Evolutionary conservation across 2,329 filamentous ascomycete species (phyloP).

Genomic region (Diaporthe ampelina): DNA sequence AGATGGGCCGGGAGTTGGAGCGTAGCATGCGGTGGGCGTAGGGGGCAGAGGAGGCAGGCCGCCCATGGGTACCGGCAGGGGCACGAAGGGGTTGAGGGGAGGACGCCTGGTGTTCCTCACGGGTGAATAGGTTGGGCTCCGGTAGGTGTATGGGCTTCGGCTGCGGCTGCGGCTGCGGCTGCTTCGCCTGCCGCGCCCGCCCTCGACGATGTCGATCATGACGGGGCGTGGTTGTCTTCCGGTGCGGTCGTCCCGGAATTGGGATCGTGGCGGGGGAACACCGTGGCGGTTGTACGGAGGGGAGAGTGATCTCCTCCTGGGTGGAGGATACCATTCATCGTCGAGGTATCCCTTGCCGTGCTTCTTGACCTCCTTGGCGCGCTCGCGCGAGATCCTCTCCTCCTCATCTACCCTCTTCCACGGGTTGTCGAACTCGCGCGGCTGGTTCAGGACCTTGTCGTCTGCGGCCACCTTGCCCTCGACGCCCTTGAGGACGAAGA

Average conservation of each 20-base stretch:
- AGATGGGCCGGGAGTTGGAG: no score
- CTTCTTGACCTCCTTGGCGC: conserved; percentile 8
- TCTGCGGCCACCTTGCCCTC: conserved; percentile 42
- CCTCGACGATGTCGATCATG: not conserved
- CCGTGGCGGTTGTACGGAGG: not conserved
- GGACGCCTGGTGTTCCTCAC: not conserved
- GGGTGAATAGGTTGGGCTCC: not conserved
- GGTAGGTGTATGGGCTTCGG: not conserved
- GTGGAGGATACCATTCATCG: not conserved
- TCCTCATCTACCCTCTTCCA: conserved; percentile 44
- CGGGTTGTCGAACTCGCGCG: conserved; percentile 43
- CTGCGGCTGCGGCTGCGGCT: conserved; percentile 7
- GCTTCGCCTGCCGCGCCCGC: not conserved
- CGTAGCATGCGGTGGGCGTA: not conserved
- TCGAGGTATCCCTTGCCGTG: conserved; percentile 18
- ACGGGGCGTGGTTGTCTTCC: conserved; percentile 1
- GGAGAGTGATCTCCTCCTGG: conserved; percentile 24
- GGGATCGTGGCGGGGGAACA: not conserved
- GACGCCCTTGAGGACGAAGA: conserved; percentile 45
- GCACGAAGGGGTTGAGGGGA: conserved; percentile 24
- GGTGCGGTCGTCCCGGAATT: not conserved
- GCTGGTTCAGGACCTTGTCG: conserved; percentile 38
- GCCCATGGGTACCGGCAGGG: not conserved
- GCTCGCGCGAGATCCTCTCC: conserved; percentile 39
- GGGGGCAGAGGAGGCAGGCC: conserved; percentile 5